Conservation (phyloP, 345 rosid species). For the Aegle marmelos region DNA sequence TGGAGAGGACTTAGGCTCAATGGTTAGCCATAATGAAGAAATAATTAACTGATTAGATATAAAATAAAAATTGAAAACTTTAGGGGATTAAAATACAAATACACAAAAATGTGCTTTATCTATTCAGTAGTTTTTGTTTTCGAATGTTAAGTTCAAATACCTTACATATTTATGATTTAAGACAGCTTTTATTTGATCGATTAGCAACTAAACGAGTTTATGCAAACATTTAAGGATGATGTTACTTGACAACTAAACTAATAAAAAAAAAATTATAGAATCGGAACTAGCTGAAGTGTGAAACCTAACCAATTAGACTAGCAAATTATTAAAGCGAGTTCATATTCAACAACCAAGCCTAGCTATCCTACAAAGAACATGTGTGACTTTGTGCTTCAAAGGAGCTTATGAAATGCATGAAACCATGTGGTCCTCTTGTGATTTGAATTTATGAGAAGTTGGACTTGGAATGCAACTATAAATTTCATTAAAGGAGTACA, state of each 20-base stretch:
- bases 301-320: neutral
- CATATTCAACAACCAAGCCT: slow-evolving; percentile 15
- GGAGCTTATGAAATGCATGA: neutral
- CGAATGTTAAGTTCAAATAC: no score
- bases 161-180: no score
- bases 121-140: no score
- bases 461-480: neutral
- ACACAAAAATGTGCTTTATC: no score
- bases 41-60: neutral
- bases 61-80: no score
- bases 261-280: neutral
- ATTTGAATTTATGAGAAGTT: slow-evolving; percentile 1
- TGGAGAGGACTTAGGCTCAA: no score
- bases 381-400: neutral
- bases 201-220: no score
- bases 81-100: no score
- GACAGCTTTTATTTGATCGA: no score
- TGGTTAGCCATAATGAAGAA: no score
- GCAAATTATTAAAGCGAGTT: neutral
- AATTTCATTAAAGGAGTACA: neutral
- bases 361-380: neutral
- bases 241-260: neutral
- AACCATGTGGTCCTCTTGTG: neutral
- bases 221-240: neutral
- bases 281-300: neutral